phyloP scores from a whole-genome alignment of 2,329 filamentous ascomycete species.

The Paecilomyces formosus region DNA sequence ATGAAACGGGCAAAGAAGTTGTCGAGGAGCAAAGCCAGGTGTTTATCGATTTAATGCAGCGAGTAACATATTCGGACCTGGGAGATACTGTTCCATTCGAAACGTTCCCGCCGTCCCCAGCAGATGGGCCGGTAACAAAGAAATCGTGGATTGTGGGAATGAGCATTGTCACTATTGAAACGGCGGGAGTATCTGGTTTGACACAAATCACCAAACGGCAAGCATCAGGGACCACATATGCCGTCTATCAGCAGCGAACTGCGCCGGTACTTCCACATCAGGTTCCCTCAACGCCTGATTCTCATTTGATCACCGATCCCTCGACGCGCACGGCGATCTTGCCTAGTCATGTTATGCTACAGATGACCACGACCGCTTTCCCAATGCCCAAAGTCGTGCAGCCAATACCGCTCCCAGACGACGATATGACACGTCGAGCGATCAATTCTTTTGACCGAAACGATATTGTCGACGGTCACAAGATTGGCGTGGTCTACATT shows the following conservation, averaged over 20 bases:
- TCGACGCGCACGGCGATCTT: constrained; percentile 33
- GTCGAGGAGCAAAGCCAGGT: constrained; percentile 90
- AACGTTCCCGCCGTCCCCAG: constrained; percentile 32
- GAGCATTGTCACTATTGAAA: constrained; percentile 46
- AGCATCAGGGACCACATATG: constrained; percentile 44
- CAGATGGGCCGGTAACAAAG: constrained; percentile 34
- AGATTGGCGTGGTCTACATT: constrained; percentile 90
- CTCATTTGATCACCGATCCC: constrained; percentile 31
- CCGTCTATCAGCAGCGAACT: constrained; percentile 41
- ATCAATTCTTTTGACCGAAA: constrained; percentile 78
- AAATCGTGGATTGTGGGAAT: constrained; percentile 46
- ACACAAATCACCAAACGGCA: constrained; percentile 45
- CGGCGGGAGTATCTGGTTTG: constrained; percentile 38
- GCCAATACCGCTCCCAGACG: constrained; percentile 68
- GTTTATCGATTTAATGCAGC: constrained; percentile 90
- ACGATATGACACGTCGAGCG: constrained; percentile 64
- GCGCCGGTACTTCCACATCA: constrained; percentile 40
- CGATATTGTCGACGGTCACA: constrained; percentile 88
- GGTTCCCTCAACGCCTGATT: constrained; percentile 30
- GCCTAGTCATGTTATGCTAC: constrained; percentile 40
- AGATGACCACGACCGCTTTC: constrained; percentile 36
- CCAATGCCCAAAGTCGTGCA: constrained; percentile 47
- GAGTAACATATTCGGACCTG: constrained; percentile 76
- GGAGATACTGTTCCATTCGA: constrained; percentile 54
- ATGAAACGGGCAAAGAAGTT: constrained; percentile 64